Percentiles rank a stretch among this genome's conserved stretches.
Conservation (phyloP, 1,284 basidiomycete genomes). For the Ceratobasidium sp. region DNA sequence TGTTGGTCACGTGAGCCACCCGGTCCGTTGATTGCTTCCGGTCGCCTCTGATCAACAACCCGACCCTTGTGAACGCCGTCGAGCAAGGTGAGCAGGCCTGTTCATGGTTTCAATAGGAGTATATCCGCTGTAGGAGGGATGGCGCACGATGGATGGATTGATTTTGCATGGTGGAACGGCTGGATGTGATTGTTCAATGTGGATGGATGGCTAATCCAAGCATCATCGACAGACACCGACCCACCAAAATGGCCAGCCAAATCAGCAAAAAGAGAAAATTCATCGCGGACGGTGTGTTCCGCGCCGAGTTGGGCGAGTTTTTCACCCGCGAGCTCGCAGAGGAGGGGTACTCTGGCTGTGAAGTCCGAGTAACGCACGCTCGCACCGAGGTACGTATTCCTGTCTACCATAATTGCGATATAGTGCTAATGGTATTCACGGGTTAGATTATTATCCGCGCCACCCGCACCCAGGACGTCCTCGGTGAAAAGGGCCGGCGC, state of each 20-base stretch:
- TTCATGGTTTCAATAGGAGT: not conserved
- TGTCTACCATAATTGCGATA: conserved; percentile 27
- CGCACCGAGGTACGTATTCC: conserved; percentile 84
- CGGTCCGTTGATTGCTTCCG: conserved; percentile 24
- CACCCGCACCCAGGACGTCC: conserved; percentile 99
- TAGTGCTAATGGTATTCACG: conserved; percentile 2
- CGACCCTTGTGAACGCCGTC: conserved; percentile 27
- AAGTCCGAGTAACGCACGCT: conserved; percentile 99
- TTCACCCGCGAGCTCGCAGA: conserved; percentile 99
- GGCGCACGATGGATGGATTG: not conserved
- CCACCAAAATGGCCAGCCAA: conserved; percentile 74
- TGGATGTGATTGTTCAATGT: conserved; percentile 2
- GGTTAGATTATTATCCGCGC: conserved; percentile 97
- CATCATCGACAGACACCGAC: conserved; percentile 23
- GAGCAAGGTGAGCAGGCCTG: conserved; percentile 21
- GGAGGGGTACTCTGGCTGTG: conserved; percentile 99
- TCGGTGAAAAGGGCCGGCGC: conserved; percentile 99
- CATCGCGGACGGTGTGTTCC: conserved; percentile 98
- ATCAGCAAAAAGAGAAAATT: conserved; percentile 98
- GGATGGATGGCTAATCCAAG: conserved; percentile 28
- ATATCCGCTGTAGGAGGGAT: not conserved
- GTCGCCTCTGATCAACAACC: conserved; percentile 24
- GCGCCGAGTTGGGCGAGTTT: conserved; percentile 98
- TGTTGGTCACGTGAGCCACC: not conserved
- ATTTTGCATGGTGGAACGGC: not conserved